Conservation (phyloP, 1,284 basidiomycete species). For the Pyrrhoderma lamaoense region DNA sequence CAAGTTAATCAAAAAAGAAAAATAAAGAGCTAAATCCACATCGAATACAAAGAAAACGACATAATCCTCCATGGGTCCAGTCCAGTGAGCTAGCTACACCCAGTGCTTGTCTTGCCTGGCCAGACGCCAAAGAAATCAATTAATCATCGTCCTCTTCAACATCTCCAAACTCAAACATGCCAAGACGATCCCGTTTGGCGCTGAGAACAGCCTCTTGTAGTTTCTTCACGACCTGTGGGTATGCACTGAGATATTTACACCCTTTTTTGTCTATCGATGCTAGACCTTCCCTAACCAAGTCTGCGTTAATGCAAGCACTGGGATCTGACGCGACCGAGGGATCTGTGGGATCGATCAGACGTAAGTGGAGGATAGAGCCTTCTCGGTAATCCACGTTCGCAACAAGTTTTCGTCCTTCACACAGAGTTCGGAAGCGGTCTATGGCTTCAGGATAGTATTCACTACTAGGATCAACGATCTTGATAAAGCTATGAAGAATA, state of each 20-base stretch:
- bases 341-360: slow-evolving; percentile 80
- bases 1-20: no score
- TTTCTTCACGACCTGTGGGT: slow-evolving; percentile 63
- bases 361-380: slow-evolving; percentile 57
- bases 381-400: slow-evolving; percentile 87
- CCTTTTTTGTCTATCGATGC: slow-evolving; percentile 74
- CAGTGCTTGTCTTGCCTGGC: no score
- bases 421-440: slow-evolving; percentile 76
- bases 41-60: no score
- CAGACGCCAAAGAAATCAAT: background rate
- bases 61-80: no score
- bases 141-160: slow-evolving; percentile 62
- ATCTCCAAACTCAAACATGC: slow-evolving; percentile 87
- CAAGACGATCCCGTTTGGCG: slow-evolving; percentile 71
- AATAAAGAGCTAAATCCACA: no score
- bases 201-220: slow-evolving; percentile 53
- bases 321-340: slow-evolving; percentile 60
- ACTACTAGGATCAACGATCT: slow-evolving; percentile 67
- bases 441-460: slow-evolving; percentile 84
- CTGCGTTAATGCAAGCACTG: slow-evolving; percentile 75
- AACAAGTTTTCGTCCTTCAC: slow-evolving; percentile 83
- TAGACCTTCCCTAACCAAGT: slow-evolving; percentile 73
- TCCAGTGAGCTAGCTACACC: no score
- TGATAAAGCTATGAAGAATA: slow-evolving; percentile 61
- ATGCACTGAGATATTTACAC: slow-evolving; percentile 65